A percentile compares a stretch with the other conserved stretches of the same genome.
phyloP scores from a whole-genome alignment of 768 basidiomycete species.

The Mycena sanguinolenta region DNA sequence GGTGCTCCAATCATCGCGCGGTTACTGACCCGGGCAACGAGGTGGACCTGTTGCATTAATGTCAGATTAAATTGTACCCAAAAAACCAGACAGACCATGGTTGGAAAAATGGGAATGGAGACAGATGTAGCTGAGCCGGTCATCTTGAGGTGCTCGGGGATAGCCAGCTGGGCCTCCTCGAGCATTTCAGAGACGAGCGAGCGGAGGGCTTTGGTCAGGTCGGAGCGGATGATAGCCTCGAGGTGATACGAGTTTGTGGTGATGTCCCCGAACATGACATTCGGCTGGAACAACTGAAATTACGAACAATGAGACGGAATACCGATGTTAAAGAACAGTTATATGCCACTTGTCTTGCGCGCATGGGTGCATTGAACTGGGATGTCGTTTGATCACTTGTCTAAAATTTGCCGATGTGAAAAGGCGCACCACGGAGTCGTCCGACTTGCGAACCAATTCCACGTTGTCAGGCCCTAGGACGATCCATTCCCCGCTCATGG shows the following conservation, averaged over 20 bases:
- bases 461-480: slow-evolving; percentile 34
- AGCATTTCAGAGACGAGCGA: slow-evolving; percentile 32
- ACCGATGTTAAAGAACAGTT: not conserved
- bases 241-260: slow-evolving; percentile 27
- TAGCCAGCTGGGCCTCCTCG: slow-evolving; percentile 32
- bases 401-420: not conserved
- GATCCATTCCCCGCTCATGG: slow-evolving; percentile 32
- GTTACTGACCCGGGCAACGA: slow-evolving; percentile 37
- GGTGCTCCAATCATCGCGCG: slow-evolving; percentile 38
- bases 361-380: slow-evolving; percentile 26
- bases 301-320: not conserved
- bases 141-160: slow-evolving; percentile 27
- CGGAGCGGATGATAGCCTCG: slow-evolving; percentile 27
- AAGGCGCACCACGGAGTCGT: slow-evolving; percentile 34
- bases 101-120: slow-evolving; percentile 27
- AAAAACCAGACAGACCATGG: slow-evolving; percentile 19
- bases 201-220: slow-evolving; percentile 34
- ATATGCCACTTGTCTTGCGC: not conserved
- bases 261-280: slow-evolving; percentile 28
- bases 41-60: not conserved
- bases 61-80: not conserved
- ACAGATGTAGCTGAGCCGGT: slow-evolving; percentile 12
- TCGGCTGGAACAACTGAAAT: slow-evolving; percentile 14
- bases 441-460: slow-evolving; percentile 28
- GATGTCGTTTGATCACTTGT: not conserved